These are phyloP conservation scores for Calonectria hongkongensis DNA, from an alignment of 2,329 filamentous ascomycete species.

Conservation along the genomic window DNA sequence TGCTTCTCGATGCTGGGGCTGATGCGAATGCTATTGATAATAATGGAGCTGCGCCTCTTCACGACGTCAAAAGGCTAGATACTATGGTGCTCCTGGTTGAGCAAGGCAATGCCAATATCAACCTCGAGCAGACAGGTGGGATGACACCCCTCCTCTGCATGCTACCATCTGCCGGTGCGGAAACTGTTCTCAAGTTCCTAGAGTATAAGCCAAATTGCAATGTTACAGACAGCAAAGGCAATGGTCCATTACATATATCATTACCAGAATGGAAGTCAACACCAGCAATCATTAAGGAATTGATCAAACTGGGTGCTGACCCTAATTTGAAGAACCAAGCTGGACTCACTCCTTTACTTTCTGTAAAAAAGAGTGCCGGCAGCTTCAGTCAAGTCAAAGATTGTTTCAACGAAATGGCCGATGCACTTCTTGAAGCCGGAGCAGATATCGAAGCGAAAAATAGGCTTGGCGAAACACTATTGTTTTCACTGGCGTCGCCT, in stretches of 20 bases:
- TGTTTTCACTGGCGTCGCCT: slow-evolving; percentile 40
- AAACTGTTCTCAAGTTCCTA: slow-evolving; percentile 29
- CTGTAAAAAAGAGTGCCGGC: neutral
- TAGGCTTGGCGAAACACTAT: slow-evolving; percentile 40
- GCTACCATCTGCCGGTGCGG: neutral
- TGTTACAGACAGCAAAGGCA: slow-evolving; percentile 45
- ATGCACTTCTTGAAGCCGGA: slow-evolving; percentile 44
- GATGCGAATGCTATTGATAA: slow-evolving; percentile 47
- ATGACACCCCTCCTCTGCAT: slow-evolving; percentile 50
- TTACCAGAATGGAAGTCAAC: neutral
- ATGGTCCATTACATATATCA: slow-evolving; percentile 46
- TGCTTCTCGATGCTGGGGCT: slow-evolving; percentile 51
- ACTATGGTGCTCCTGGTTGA: slow-evolving; percentile 51
- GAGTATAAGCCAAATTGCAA: slow-evolving; percentile 48
- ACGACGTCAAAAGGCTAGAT: slow-evolving; percentile 25
- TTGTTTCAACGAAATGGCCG: neutral
- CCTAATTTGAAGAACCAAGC: slow-evolving; percentile 46
- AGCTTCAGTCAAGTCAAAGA: neutral
- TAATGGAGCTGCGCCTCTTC: slow-evolving; percentile 46
- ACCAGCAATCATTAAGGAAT: slow-evolving; percentile 23
- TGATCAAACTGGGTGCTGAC: slow-evolving; percentile 49
- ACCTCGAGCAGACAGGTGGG: slow-evolving; percentile 45
- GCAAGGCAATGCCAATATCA: slow-evolving; percentile 49
- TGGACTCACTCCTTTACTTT: slow-evolving; percentile 45
- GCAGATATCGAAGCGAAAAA: slow-evolving; percentile 49